These are phyloP conservation scores for Discostella stelligera DNA, from an alignment of 352 stramenopile genomes.

Conservation along the genomic window DNA sequence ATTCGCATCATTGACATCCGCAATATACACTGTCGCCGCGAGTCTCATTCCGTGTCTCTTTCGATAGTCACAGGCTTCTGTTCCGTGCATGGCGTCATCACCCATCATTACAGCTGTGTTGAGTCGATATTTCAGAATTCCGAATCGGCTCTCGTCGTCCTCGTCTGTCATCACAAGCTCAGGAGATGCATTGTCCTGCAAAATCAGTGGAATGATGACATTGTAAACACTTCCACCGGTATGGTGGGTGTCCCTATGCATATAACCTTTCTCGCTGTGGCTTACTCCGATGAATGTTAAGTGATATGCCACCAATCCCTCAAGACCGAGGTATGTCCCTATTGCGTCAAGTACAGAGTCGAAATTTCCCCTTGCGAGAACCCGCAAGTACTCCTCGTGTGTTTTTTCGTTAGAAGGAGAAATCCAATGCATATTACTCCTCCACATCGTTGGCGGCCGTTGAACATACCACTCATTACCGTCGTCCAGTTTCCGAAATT, in stretches of 20 bases:
- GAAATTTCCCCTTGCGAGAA: slow-evolving; percentile 47
- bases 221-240: slow-evolving; percentile 50
- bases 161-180: slow-evolving; percentile 43
- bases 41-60: slow-evolving; percentile 46
- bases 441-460: slow-evolving; percentile 31
- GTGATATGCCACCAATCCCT: slow-evolving; percentile 45
- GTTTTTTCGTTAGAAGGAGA: slow-evolving; percentile 43
- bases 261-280: slow-evolving; percentile 46
- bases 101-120: slow-evolving; percentile 48
- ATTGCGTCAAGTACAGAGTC: slow-evolving; percentile 55
- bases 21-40: slow-evolving; percentile 57
- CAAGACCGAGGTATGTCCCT: slow-evolving; percentile 43
- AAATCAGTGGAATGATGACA: slow-evolving; percentile 61
- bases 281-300: slow-evolving; percentile 54
- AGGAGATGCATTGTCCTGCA: slow-evolving; percentile 36
- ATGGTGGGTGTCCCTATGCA: slow-evolving; percentile 38
- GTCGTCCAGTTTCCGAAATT: slow-evolving; percentile 34
- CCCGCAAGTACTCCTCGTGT: slow-evolving; percentile 51
- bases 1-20: slow-evolving; percentile 55
- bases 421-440: slow-evolving; percentile 63
- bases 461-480: slow-evolving; percentile 42
- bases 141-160: slow-evolving; percentile 17
- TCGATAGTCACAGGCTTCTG: slow-evolving; percentile 56
- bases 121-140: slow-evolving; percentile 35
- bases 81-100: slow-evolving; percentile 54